These are phyloP conservation scores for Hanseniaspora opuntiae DNA, from an alignment of 805 yeast genomes.

Conservation along the genomic window DNA sequence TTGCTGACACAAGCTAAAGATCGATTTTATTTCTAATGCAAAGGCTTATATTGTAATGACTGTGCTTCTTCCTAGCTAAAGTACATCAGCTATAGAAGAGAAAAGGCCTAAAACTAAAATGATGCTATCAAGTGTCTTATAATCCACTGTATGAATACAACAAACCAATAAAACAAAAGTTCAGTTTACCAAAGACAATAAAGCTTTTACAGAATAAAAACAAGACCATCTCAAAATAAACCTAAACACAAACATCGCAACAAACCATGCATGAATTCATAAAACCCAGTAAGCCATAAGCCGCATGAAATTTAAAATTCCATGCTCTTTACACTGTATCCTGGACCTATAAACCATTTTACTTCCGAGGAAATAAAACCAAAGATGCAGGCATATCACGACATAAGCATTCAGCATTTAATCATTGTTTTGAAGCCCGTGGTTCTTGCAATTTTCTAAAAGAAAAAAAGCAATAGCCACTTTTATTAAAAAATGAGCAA, in stretches of 20 bases:
- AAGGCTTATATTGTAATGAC: constrained; percentile 13
- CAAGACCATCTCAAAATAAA: background rate
- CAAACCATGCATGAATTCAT: background rate
- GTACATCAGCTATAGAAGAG: background rate
- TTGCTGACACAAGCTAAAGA: background rate
- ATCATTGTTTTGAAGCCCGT: constrained; percentile 7
- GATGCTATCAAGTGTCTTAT: constrained; percentile 3
- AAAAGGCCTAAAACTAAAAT: constrained; percentile 8
- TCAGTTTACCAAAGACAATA: background rate
- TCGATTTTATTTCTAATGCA: constrained; percentile 11
- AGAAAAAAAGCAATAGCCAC: background rate
- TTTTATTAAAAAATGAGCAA: constrained; percentile 7
- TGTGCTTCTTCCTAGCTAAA: background rate
- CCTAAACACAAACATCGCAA: background rate
- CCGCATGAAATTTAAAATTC: background rate
- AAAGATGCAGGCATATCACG: background rate
- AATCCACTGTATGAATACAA: background rate
- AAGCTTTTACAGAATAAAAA: background rate
- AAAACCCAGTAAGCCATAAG: background rate
- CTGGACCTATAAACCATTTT: background rate
- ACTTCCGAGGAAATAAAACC: background rate
- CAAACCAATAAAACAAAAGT: background rate
- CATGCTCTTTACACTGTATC: constrained; percentile 4
- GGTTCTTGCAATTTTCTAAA: background rate
- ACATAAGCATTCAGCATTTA: constrained; percentile 7